These are phyloP conservation scores for Chrysoporthe austroafricana DNA, from an alignment of 2,329 filamentous ascomycete genomes.

Conservation along the genomic window DNA sequence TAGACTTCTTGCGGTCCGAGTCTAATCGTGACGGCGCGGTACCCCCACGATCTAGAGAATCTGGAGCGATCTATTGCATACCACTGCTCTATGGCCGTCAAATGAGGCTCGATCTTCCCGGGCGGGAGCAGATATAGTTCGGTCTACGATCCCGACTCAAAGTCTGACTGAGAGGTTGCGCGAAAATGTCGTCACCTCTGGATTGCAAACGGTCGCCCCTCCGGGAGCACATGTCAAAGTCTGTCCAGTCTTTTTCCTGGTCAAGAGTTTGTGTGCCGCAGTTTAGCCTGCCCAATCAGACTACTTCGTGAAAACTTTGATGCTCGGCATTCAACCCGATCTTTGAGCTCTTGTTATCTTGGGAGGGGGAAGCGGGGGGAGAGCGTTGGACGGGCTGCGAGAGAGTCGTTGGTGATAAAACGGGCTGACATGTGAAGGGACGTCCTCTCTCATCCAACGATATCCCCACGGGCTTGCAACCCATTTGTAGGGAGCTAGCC, in stretches of 20 bases:
- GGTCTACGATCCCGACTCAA: background rate
- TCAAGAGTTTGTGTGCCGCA: constrained; percentile 1
- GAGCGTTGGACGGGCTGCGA: background rate
- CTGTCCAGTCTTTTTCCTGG: constrained; percentile 4
- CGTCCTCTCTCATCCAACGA: background rate
- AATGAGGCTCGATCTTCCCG: background rate
- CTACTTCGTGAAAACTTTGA: background rate
- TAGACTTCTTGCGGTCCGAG: background rate
- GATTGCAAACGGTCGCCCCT: constrained; percentile 5
- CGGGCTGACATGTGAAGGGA: constrained; percentile 14
- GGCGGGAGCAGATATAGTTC: background rate
- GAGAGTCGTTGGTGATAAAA: background rate
- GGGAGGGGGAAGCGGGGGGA: background rate
- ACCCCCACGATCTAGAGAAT: background rate
- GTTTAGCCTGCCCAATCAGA: background rate
- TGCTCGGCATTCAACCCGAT: background rate
- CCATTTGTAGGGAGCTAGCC: constrained; percentile 25
- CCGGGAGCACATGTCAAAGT: constrained; percentile 21
- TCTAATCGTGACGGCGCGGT: constrained; percentile 3
- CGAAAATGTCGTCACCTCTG: background rate
- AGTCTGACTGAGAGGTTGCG: background rate
- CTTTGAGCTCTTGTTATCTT: background rate
- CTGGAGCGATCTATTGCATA: background rate
- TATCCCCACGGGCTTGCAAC: constrained; percentile 26
- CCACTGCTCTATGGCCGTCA: background rate